Base-by-base conservation (phyloP, 352 stramenopile species). In the Globisporangium carolinianum region DNA sequence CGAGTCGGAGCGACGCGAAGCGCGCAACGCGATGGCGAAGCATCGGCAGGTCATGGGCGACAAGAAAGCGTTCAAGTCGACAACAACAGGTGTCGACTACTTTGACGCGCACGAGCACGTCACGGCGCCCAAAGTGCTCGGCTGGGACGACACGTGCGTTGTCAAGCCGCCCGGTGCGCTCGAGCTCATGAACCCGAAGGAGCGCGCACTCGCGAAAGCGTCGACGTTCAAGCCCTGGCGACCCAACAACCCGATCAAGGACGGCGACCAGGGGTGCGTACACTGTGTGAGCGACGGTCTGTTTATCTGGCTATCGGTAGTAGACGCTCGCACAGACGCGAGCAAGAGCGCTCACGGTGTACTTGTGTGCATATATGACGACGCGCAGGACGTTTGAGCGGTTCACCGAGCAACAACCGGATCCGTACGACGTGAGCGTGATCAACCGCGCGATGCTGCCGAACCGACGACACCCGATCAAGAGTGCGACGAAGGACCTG, bases 21-120 rank as follows among this genome's bases (percentile, higher is more conserved):
- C 64, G 17, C 62, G 68, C 47, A 55, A 80, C n/a, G 55, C 76
- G 10, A 52, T 71, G 48, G 74, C 60, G 12, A 61, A 69, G 37
- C 79, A 91, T 57, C 76, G 70, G 11, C 60, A 67, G 18, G 66
- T 80, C 50, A 69, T 91, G 57, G 78, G 79, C 36, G 81, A 89
- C 1, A 69, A 75, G 42, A 91, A 89, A 58, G 65, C 81, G 1
- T 89, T 91, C 66, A 88, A 89, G 62, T 86, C 77, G 3, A 87
- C 76, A 12, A 68, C 81, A 1, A 65, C 75, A 15, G 72, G 73
- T 14, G 73, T 91, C 15, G 73, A 87, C 61, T 89, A 69, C 55
- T 91, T 91, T 51, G 81, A 91, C 57, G 75, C 68, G 15, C 80
- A 89, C 18, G 81, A 91, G 54, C 81, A 88, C 65, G 72, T 87